These are phyloP conservation scores for Pseudocercospora pini-densiflorae DNA, from an alignment of 2,329 filamentous ascomycete genomes.

Conservation along the genomic window DNA sequence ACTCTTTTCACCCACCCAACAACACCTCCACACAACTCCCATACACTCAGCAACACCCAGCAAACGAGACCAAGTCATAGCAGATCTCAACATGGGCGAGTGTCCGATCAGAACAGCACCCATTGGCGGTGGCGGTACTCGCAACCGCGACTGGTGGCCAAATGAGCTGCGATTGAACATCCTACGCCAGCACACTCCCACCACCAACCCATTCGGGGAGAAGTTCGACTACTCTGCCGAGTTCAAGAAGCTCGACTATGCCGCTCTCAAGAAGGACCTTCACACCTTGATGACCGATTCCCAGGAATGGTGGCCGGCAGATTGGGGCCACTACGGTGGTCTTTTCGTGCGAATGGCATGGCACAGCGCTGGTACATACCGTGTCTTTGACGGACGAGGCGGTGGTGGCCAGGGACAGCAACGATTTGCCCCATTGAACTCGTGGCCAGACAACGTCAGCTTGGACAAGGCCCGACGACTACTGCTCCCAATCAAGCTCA, in stretches of 20 bases:
- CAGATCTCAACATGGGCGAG: constrained; percentile 32
- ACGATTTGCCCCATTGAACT: constrained; percentile 79
- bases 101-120: constrained; percentile 39
- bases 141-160: constrained; percentile 77
- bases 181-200: constrained; percentile 70
- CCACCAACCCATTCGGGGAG: constrained; percentile 66
- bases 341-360: constrained; percentile 81
- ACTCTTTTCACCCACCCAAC: neutral
- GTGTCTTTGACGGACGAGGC: constrained; percentile 74
- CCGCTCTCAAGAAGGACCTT: constrained; percentile 75
- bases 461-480: constrained; percentile 81
- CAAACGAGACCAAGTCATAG: neutral
- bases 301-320: constrained; percentile 81
- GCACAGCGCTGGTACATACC: constrained; percentile 81
- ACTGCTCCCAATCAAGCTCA: constrained; percentile 81
- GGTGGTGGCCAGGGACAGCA: constrained; percentile 74
- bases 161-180: constrained; percentile 69
- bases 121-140: constrained; percentile 59
- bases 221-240: constrained; percentile 73
- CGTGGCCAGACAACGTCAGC: constrained; percentile 79
- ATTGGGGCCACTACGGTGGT: constrained; percentile 81
- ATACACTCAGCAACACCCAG: neutral
- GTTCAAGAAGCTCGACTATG: constrained; percentile 74
- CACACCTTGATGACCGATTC: constrained; percentile 75
- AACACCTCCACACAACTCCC: neutral